A percentile compares a stretch with the other conserved stretches of the same genome.
These are phyloP conservation scores for Hanseniaspora singularis DNA, from an alignment of 805 yeast genomes.

Conservation along the genomic window DNA sequence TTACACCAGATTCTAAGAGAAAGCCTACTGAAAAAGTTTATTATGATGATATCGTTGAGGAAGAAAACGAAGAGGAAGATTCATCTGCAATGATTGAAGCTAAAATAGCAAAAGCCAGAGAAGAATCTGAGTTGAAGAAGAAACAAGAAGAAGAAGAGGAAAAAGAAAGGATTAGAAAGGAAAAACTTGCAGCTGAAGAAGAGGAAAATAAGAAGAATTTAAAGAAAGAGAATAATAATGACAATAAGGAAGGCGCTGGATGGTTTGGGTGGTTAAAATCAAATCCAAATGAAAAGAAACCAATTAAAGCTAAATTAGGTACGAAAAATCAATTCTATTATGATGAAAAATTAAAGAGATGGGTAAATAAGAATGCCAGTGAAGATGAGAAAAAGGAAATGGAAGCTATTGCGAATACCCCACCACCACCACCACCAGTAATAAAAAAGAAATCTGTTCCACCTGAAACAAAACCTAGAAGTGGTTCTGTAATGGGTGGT, in stretches of 20 bases:
- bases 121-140: conserved; percentile 21
- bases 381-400: conserved; percentile 49
- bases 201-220: conserved; percentile 18
- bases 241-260: conserved; percentile 21
- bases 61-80: conserved; percentile 24
- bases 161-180: conserved; percentile 21
- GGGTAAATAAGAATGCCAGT: conserved; percentile 65
- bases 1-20: conserved; percentile 14
- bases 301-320: conserved; percentile 76
- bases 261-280: conserved; percentile 53
- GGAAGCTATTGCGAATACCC: conserved; percentile 62
- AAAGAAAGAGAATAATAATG: conserved; percentile 21
- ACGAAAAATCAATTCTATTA: conserved; percentile 60
- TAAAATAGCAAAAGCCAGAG: conserved; percentile 20
- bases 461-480: conserved; percentile 31
- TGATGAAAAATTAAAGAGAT: conserved; percentile 73
- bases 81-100: conserved; percentile 19
- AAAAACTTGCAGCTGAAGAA: conserved; percentile 16
- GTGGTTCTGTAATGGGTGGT: conserved; percentile 25
- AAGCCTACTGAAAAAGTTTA: conserved; percentile 9
- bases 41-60: conserved; percentile 23
- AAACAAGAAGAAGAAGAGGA: conserved; percentile 17
- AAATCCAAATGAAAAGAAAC: conserved; percentile 56
- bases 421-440: conserved; percentile 41
- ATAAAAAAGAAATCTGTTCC: conserved; percentile 30